Conservation (phyloP, 495 filamentous ascomycete genomes). For the Stereocaulon alpinum region DNA sequence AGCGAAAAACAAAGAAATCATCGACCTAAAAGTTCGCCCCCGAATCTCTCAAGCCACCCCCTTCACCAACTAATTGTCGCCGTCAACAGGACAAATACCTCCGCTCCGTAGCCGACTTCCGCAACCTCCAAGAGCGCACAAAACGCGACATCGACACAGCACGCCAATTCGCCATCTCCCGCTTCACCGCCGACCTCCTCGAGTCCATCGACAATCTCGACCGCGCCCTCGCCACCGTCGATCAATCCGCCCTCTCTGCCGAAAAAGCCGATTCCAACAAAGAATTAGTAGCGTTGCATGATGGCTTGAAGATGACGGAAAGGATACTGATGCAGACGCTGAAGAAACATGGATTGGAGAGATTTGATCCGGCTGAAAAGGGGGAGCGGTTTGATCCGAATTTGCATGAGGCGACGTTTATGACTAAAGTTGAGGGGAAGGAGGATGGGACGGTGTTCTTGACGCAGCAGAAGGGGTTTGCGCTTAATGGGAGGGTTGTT, state of each 20-base stretch:
- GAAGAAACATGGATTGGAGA: slow-evolving; percentile 85
- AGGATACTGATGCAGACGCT: slow-evolving; percentile 77
- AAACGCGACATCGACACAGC: slow-evolving; percentile 80
- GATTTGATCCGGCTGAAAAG: slow-evolving; percentile 61
- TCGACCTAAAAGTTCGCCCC: slow-evolving; percentile 70
- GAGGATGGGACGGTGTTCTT: slow-evolving; percentile 85
- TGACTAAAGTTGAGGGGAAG: slow-evolving; percentile 70
- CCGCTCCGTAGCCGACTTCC: slow-evolving; percentile 88
- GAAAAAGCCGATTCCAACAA: slow-evolving; percentile 27
- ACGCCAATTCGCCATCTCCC: slow-evolving; percentile 86
- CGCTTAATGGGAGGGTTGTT: slow-evolving; percentile 78
- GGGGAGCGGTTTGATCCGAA: slow-evolving; percentile 87
- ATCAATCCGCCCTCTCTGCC: slow-evolving; percentile 50
- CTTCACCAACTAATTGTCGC: slow-evolving; percentile 5
- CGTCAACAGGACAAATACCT: slow-evolving; percentile 75
- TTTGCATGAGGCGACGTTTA: slow-evolving; percentile 90
- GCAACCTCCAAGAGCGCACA: slow-evolving; percentile 91
- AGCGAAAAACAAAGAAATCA: slow-evolving; percentile 68
- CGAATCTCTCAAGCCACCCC: slow-evolving; percentile 12
- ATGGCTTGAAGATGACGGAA: slow-evolving; percentile 91
- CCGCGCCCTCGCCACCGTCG: slow-evolving; percentile 72
- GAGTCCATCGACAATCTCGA: slow-evolving; percentile 96
- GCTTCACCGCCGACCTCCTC: slow-evolving; percentile 87
- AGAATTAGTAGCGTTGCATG: slow-evolving; percentile 63
- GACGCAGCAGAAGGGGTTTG: slow-evolving; percentile 90